Conservation (phyloP, 2,329 filamentous ascomycete species). For the Eurotiales sp. region DNA sequence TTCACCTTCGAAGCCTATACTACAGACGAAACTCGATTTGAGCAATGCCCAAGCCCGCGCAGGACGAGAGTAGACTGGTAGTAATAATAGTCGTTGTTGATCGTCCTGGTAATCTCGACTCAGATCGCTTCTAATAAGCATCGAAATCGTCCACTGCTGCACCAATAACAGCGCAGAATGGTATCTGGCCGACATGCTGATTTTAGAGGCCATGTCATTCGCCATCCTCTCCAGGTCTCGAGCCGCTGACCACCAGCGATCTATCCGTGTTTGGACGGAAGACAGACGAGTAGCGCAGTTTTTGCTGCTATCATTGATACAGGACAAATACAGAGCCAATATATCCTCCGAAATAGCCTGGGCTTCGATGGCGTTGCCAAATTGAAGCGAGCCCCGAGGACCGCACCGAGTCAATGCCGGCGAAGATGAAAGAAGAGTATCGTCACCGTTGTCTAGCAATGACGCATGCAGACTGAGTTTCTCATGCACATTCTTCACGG, state of each 20-base stretch:
- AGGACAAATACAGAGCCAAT: background rate
- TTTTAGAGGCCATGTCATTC: background rate
- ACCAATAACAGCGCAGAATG: background rate
- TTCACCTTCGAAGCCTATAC: background rate
- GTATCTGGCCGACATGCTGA: background rate
- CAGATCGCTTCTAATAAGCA: background rate
- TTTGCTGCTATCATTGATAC: background rate
- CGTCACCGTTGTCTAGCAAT: background rate
- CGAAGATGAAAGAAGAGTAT: background rate
- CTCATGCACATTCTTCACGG: background rate
- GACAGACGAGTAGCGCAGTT: background rate
- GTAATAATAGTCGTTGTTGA: too few relatives aligned
- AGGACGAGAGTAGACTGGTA: too few relatives aligned
- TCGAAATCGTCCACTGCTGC: background rate
- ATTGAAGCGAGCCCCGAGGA: background rate
- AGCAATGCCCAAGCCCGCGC: background rate
- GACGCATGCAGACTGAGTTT: background rate
- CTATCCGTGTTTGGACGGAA: background rate
- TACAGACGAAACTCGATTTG: background rate
- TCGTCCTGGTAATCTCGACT: too few relatives aligned
- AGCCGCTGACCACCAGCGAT: background rate
- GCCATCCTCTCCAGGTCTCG: background rate
- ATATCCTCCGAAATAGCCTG: background rate
- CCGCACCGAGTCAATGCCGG: background rate
- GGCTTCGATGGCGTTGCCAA: background rate